Evolutionary conservation across 495 filamentous ascomycete species (phyloP), one percentile per base, ranked within the genome.

Genomic region (Hypomontagnella monticulosa): DNA sequence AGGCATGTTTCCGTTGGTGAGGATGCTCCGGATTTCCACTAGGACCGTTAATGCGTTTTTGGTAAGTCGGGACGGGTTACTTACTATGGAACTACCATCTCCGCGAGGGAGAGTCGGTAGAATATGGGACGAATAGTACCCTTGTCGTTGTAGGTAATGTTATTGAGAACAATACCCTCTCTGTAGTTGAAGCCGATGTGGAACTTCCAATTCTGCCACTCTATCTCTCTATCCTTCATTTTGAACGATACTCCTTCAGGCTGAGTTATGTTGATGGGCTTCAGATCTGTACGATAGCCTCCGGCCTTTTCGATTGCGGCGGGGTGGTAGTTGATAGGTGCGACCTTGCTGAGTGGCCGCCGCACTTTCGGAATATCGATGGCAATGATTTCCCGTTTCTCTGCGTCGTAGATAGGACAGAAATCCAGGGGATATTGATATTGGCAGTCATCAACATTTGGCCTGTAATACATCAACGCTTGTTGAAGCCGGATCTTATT

Each of bases 111-210:
- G n/a, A 97, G 81, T 54, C 93, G 86, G 80, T 94, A 97, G 79
- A 97, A 96, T 32, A 96, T 78, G 0, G 90, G 89, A 27, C 93
- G 85, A 41, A 90, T 83, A 34, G 80, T 89, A 36, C 92, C 93
- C 71, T 92, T 91, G 77, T 97, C 93, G 70, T 93, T 93, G 80
- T 88, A 94, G 33, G 89, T 93, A 73, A 97, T 91, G 75, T 97
- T 92, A 76, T 91, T 93, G 16, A 97, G 82, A 12, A 97, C 88
- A 58, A 97, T 91, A 27, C 93, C 93, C 75, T 97, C 93, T n/a
- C 91, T 86, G 78, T 97, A 93, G 82, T 94, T 97, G 84, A 97
- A 97, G 12, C 93, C 93, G 34, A 97, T 87, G 72, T 97, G 94
- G 62, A 98, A 85, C 72, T 84, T 93, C 91, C 93, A 98, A 68